Percentiles rank a stretch among this genome's conserved stretches.
Conservation (phyloP, 495 filamentous ascomycete species). For the Aspergillus ostianus region DNA sequence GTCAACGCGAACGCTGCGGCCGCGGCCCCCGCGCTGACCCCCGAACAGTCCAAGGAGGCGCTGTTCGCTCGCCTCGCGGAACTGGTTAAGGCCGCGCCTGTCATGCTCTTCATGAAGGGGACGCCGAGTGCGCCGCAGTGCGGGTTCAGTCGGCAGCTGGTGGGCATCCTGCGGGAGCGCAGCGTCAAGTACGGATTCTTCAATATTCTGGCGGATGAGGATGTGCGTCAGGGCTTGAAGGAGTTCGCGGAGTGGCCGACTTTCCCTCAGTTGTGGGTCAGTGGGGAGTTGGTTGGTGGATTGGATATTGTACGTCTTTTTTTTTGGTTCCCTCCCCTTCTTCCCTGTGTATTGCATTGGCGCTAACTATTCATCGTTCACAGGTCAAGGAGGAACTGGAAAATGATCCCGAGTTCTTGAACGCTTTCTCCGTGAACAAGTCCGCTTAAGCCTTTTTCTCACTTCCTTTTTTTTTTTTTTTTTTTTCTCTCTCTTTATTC, state of each 20-base stretch:
- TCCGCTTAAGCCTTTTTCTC: slow-evolving; percentile 13
- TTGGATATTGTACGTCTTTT: slow-evolving; percentile 83
- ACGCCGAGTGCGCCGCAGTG: slow-evolving; percentile 90
- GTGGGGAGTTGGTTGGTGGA: slow-evolving; percentile 82
- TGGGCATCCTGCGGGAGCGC: slow-evolving; percentile 78
- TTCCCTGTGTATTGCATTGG: slow-evolving; percentile 1
- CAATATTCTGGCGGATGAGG: slow-evolving; percentile 96
- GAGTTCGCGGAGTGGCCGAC: slow-evolving; percentile 96
- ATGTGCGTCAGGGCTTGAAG: slow-evolving; percentile 94
- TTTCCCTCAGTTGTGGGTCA: slow-evolving; percentile 85
- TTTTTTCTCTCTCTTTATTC: slow-evolving; percentile 2
- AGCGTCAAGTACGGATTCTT: slow-evolving; percentile 97
- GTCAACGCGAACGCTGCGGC: slow-evolving; percentile 39
- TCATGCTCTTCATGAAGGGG: slow-evolving; percentile 89
- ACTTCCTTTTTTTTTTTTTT: not conserved
- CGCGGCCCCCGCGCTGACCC: slow-evolving; percentile 32
- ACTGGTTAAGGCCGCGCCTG: slow-evolving; percentile 88
- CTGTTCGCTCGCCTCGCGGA: slow-evolving; percentile 71
- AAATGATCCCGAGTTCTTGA: slow-evolving; percentile 75
- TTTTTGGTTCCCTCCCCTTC: slow-evolving; percentile 3
- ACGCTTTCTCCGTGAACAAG: slow-evolving; percentile 56
- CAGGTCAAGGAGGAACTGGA: slow-evolving; percentile 75
- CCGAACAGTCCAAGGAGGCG: slow-evolving; percentile 69
- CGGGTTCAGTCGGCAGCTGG: slow-evolving; percentile 88
- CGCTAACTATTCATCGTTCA: slow-evolving; percentile 29